Conservation (phyloP, 2,329 filamentous ascomycete species). For the Botrytis elliptica region DNA sequence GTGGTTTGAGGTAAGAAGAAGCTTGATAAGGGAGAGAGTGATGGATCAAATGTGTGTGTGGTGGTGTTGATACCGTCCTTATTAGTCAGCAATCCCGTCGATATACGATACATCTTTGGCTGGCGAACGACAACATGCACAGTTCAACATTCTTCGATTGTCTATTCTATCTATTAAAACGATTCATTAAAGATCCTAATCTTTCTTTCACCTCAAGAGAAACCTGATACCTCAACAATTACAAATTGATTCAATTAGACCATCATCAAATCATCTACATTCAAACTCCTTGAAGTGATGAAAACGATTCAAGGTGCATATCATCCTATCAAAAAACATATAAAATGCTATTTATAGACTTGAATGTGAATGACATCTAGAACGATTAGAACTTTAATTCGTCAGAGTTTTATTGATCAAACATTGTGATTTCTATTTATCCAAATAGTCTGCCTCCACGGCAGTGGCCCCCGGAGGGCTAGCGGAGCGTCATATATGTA, state of each 20-base stretch:
- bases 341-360: not conserved
- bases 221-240: not conserved
- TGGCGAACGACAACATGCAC: not conserved
- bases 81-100: not conserved
- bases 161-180: not conserved
- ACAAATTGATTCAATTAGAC: not conserved
- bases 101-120: not conserved
- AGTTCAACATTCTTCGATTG: not conserved
- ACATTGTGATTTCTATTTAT: not conserved
- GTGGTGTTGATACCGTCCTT: not conserved
- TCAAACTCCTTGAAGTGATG: not conserved
- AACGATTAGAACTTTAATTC: not conserved
- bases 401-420: not conserved
- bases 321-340: not conserved
- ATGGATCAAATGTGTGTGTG: not conserved
- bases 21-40: not conserved
- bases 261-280: not conserved
- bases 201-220: not conserved
- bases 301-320: conserved; percentile 1
- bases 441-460: not conserved
- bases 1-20: not conserved
- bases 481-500: not conserved
- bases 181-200: not conserved
- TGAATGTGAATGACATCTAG: not conserved
- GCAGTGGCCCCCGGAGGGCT: not conserved